Evolutionary conservation across 1,284 basidiomycete species (phyloP).

Genomic region (Tausonia pullulans): DNA sequence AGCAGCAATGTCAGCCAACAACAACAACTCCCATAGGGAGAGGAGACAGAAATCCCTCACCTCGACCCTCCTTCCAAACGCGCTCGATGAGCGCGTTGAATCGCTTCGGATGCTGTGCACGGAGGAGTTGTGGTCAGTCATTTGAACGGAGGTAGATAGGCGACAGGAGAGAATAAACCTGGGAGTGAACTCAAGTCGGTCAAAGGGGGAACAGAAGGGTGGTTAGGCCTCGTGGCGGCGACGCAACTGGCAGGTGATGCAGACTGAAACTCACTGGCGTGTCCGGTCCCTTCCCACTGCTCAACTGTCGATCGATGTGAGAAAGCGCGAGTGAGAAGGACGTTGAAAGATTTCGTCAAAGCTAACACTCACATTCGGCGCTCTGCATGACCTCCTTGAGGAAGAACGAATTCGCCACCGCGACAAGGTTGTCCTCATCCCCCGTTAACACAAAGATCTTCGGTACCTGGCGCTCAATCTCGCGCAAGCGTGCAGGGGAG

Average conservation of each 20-base stretch:
- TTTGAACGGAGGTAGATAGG: background rate
- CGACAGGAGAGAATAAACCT: background rate
- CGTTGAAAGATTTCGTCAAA: background rate
- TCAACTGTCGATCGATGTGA: background rate
- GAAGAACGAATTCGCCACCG: background rate
- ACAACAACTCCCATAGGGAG: too few species aligned
- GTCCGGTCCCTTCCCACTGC: background rate
- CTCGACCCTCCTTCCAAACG: slow-evolving; percentile 4
- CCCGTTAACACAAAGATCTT: slow-evolving; percentile 8
- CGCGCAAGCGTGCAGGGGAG: background rate
- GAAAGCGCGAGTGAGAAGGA: background rate
- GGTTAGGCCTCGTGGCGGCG: background rate
- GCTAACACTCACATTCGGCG: background rate
- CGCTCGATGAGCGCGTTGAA: slow-evolving; percentile 13
- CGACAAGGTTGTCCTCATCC: slow-evolving; percentile 4
- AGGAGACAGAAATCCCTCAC: background rate
- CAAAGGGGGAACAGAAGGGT: background rate
- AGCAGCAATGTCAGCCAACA: too few species aligned
- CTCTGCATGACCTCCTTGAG: background rate
- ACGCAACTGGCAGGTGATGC: background rate
- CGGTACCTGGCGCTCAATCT: slow-evolving; percentile 3
- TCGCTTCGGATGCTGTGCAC: slow-evolving; percentile 4
- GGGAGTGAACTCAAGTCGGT: background rate
- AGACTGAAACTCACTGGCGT: background rate
- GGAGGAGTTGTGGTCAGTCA: background rate